Evolutionary conservation across 257 asterid species (phyloP).

Genomic region (Catharanthus roseus): DNA sequence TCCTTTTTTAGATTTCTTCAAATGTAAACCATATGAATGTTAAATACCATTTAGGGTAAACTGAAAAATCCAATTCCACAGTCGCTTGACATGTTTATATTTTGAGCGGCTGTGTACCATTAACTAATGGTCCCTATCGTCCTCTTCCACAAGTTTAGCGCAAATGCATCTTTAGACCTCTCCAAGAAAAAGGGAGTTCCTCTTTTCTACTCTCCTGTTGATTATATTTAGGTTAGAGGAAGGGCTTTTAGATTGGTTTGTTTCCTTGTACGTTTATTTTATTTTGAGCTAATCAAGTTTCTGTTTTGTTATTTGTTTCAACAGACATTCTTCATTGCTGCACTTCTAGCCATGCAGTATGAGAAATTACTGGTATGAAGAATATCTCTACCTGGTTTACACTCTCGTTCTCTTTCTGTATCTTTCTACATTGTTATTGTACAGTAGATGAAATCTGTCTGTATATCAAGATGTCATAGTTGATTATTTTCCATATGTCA

Average conservation of each 20-base stretch:
- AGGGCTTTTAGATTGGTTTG: not conserved
- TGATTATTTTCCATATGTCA: not conserved
- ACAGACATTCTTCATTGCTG: constrained; percentile 86
- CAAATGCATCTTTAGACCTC: not conserved
- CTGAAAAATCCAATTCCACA: not conserved
- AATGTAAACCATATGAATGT: not conserved
- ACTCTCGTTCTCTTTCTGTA: not conserved
- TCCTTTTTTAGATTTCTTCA: not conserved
- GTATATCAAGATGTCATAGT: not conserved
- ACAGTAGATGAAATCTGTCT: not conserved
- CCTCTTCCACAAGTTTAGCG: not conserved
- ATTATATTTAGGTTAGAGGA: not conserved
- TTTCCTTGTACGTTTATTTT: not conserved
- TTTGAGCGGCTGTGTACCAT: not conserved
- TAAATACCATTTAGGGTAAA: not conserved
- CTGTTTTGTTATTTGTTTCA: constrained; percentile 17
- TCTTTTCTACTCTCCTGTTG: not conserved
- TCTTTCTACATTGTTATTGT: not conserved
- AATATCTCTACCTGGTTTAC: not conserved
- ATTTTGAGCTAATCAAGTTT: not conserved
- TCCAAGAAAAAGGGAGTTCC: not conserved
- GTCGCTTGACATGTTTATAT: not conserved
- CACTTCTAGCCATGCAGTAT: constrained; percentile 70
- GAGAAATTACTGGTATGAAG: constrained; percentile 57
- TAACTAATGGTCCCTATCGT: not conserved